Base-by-base conservation (phyloP, 805 yeast species). In the Yarrowia divulgata region DNA sequence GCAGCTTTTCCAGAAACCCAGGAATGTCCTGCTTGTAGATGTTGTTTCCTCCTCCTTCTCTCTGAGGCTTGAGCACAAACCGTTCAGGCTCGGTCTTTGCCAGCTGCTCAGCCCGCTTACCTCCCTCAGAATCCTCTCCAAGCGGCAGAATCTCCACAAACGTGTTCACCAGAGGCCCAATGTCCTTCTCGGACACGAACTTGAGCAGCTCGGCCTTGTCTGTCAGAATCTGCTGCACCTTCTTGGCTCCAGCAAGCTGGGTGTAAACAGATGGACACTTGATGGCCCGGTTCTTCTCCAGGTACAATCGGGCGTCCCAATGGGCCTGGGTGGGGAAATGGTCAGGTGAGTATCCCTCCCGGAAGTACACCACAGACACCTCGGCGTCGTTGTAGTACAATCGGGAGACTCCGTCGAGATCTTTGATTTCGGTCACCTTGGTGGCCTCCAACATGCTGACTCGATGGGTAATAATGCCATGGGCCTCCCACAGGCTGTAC, bases 11-110 rank as follows among this genome's bases (percentile, higher is more conserved):
- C 74, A 95, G 79, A 75, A 91, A 94, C 0, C 71, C 81, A 1
- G 97, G 97, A 70, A 95, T 95, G 74, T 91, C 90, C 45, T 87
- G 86, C 75, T 91, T 90, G 79, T 95, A 95, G 68, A 95, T 85
- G 77, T 95, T 95, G 78, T 95, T 93, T 19, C 99, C 99, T 57
- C 99, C 99, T 48, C 99, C 99, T 81, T 95, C 99, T 81, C 99
- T 86, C 79, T 95, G 99, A 4, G 99, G 99, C 76, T 95, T 95
- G 74, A 95, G 83, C 0, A 95, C 99, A 77, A 82, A 95, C 32
- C 84, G 82, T 68, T 85, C 86, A 0, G 97, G 94, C 1, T 78
- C 71, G 71, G 85, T 87, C 58, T 89, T 80, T 1, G 97, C 97
- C 55, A 91, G 78, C 70, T 84, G 79, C 70, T 85, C 86, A 6